Evolutionary conservation across 2,329 filamentous ascomycete genomes (phyloP), one percentile per base, ranked within the genome.

Genomic region (Fusarium compactum): DNA sequence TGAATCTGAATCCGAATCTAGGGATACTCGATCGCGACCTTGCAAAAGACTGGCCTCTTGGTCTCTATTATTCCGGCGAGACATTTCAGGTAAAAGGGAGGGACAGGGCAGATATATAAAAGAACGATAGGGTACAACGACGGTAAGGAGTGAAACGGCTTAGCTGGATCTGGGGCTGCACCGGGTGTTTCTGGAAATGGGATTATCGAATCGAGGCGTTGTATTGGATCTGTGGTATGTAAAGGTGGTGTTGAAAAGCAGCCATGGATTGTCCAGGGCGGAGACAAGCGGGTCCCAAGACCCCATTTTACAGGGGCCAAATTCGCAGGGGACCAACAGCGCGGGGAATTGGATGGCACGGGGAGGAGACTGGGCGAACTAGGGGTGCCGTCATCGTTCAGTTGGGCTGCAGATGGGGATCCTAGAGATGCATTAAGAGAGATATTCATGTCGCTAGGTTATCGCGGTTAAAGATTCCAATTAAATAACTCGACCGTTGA

Each of bases 201-300:
- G 53, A 38, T 40, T 34, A 58, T 54, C 62, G 51, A 68, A 64
- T 62, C 56, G 64, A 67, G 54, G 56, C 66, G 68, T 65, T 27
- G 70, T 70, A 67, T 56, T 67, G 62, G 58, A 63, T 68, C 63
- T 41, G 62, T 66, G 63, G 63, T 54, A 55, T 67, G 63, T 62
- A 45, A 63, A 68, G 69, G 62, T 74, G 66, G 68, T 74, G 69
- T 73, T 74, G 70, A 59, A 73, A 65, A 64, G 65, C 63, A 47
- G 55, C 62, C 38, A 66, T 67, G 61, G 55, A 61, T 70, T 69
- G 70, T 59, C 64, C 34, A n/a, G 27, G 43, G 57, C 56, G 62
- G 62, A 62, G 62, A 52, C 69, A 52, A 69, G 67, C 67, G 72
- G 70, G 67, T 70, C 70, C 47, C 52, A 40, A 60, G 62, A 73